phyloP scores from a whole-genome alignment of 106 monocot genomes.

The Dioscorea alata region DNA sequence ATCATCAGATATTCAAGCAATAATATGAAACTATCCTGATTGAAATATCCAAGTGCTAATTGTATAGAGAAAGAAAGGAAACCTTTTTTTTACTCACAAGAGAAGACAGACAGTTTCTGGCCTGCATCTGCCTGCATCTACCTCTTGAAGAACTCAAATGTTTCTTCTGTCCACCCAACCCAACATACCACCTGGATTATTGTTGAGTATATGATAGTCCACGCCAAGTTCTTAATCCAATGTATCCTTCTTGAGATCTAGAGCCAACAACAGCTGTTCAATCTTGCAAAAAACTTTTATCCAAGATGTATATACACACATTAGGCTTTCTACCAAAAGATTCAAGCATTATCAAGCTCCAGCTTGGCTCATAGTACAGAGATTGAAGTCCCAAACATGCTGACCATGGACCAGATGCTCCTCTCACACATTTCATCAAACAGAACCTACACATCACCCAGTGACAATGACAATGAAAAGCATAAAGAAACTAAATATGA shows the following conservation, averaged over 20 bases:
- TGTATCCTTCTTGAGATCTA: constrained; percentile 53
- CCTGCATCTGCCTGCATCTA: constrained; percentile 37
- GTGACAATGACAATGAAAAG: neutral
- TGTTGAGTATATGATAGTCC: constrained; percentile 55
- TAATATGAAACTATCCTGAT: no score
- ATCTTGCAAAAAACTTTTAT: constrained; percentile 53
- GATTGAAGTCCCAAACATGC: constrained; percentile 54
- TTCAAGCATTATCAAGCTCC: constrained; percentile 24
- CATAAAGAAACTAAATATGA: no score
- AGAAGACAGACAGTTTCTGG: constrained; percentile 22
- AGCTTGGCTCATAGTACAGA: constrained; percentile 30
- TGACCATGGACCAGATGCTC: constrained; percentile 32
- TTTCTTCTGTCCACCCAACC: constrained; percentile 47
- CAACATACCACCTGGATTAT: constrained; percentile 48
- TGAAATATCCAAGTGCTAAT: no score
- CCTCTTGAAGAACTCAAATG: constrained; percentile 58
- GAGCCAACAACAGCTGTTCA: constrained; percentile 32
- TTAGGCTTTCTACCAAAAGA: constrained; percentile 37
- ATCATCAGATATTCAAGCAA: no score
- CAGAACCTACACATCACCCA: constrained; percentile 30
- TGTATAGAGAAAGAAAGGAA: no score
- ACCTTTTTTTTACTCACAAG: no score
- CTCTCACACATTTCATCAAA: constrained; percentile 70
- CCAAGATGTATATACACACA: constrained; percentile 45
- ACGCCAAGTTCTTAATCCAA: constrained; percentile 17